A percentile compares a stretch with the other conserved stretches of the same genome.
Conservation (phyloP, 2,329 filamentous ascomycete genomes). For the Ophiostoma sp. region DNA sequence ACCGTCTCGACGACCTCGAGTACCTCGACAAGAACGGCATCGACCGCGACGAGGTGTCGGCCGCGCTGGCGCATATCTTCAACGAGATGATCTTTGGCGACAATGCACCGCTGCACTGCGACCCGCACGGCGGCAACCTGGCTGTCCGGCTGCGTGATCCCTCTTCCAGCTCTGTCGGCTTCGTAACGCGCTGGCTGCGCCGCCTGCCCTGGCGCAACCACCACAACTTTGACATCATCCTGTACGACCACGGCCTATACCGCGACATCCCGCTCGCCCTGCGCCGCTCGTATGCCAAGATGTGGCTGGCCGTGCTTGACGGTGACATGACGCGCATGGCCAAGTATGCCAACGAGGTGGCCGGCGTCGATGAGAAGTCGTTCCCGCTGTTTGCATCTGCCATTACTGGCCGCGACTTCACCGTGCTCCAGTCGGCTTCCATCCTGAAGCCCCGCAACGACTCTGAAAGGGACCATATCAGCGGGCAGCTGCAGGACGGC, state of each 20-base stretch:
- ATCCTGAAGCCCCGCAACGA: constrained; percentile 51
- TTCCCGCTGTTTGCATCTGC: constrained; percentile 94
- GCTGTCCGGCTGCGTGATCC: constrained; percentile 54
- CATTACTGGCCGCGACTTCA: constrained; percentile 90
- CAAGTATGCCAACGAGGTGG: constrained; percentile 80
- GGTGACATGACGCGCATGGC: constrained; percentile 82
- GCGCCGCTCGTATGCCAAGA: constrained; percentile 84
- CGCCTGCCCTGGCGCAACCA: constrained; percentile 35
- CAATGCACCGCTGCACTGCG: constrained; percentile 85
- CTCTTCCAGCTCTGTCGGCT: neutral
- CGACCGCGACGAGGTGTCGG: constrained; percentile 91
- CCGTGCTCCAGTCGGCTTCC: constrained; percentile 60
- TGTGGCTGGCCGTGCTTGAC: constrained; percentile 95
- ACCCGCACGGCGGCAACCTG: constrained; percentile 94
- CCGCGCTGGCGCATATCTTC: constrained; percentile 84
- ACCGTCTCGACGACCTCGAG: constrained; percentile 79
- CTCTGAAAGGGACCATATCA: constrained; percentile 82
- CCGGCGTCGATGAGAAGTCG: constrained; percentile 79
- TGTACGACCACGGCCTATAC: constrained; percentile 97
- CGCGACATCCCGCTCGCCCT: constrained; percentile 77
- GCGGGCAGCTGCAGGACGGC: constrained; percentile 76
- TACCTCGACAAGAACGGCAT: constrained; percentile 83
- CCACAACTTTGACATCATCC: constrained; percentile 84
- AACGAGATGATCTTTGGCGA: constrained; percentile 99
- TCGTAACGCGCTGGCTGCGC: constrained; percentile 10